Evolutionary conservation across 805 yeast genomes (phyloP), one percentile per base, ranked within the genome.

Genomic region (Candida khao-thaluensis): DNA sequence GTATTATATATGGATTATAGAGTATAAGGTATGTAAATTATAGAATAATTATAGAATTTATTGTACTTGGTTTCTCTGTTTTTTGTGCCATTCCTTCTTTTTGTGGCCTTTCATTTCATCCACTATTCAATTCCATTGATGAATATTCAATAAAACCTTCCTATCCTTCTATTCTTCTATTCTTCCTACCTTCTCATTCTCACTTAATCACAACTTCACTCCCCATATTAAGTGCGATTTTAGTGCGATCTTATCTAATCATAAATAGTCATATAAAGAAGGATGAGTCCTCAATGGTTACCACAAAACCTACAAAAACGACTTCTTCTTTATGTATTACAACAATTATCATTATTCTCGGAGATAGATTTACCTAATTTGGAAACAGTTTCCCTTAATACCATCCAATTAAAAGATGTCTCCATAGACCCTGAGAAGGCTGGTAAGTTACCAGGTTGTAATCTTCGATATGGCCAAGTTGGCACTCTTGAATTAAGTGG

Each of bases 311-410:
- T 90, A 29, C 96, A 89, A 53, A 84, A 85, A 62, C 70, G 95
- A 50, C 74, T 89, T 26, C 74, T 90, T 30, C 77, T 85, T 30
- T 88, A 87, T 59, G 77, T 89, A 4, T 72, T 90, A 17, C 86
- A 85, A 56, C 91, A 87, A 59, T 75, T 89, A 30, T 79, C 90
- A 11, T 63, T 90, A 29, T 86, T 90, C 53, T 84, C 95, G 1
- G 85, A 82, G 48, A 75, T 89, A 16, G 95, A 89, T 57, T 67
- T 88, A 14, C 83, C 88, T 14, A 84, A 88, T 54, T 59, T 90
- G 38, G 93, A 88, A 43, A 69, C 68, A 52, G 88, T 90, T 0
- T 81, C 95, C 4, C 63, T 86, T 66, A 58, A 73, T 72, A 57
- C 69, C 66, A 42, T 71, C 76, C 59, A 62, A 9, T 54, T 69